A percentile compares a stretch with the other conserved stretches of the same genome.
Conservation (phyloP, 2,329 filamentous ascomycete genomes). For the Huntiella moniliformis region DNA sequence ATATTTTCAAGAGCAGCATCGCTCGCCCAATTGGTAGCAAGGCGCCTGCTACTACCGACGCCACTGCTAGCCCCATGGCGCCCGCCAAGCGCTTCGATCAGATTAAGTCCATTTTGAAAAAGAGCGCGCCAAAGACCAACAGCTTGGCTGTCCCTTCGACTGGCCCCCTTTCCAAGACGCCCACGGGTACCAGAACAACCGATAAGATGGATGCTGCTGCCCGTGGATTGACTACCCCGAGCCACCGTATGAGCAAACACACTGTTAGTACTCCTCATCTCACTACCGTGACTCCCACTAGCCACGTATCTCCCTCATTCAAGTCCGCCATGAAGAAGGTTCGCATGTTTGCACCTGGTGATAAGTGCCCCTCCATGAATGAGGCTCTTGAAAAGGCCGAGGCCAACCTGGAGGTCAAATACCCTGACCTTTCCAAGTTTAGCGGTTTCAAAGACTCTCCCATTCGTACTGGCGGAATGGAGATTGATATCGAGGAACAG, state of each 20-base stretch:
- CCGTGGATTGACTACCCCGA: constrained; percentile 43
- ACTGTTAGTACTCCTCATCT: constrained; percentile 65
- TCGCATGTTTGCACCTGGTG: constrained; percentile 13
- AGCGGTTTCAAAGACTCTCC: constrained; percentile 15
- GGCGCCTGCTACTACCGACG: constrained; percentile 9
- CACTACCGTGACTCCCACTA: constrained; percentile 14
- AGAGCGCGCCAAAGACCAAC: constrained; percentile 18
- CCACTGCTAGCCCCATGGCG: constrained; percentile 16
- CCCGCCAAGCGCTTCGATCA: constrained; percentile 30
- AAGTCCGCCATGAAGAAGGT: constrained; percentile 11
- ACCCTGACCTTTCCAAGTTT: constrained; percentile 33
- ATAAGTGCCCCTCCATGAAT: constrained; percentile 20
- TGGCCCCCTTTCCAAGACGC: constrained; percentile 15
- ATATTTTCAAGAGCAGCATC: neutral
- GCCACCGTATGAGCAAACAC: constrained; percentile 47
- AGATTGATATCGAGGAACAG: neutral
- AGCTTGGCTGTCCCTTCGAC: constrained; percentile 25
- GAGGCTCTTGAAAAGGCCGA: constrained; percentile 14
- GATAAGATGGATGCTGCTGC: constrained; percentile 13
- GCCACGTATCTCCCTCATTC: constrained; percentile 8
- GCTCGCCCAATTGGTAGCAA: neutral
- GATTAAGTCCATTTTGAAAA: constrained; percentile 38
- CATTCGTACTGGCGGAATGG: too few species aligned
- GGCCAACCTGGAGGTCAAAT: constrained; percentile 21
- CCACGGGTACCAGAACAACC: constrained; percentile 20